These are phyloP conservation scores for Mallotus repandus DNA, from an alignment of 441 rosid genomes.

Conservation along the genomic window DNA sequence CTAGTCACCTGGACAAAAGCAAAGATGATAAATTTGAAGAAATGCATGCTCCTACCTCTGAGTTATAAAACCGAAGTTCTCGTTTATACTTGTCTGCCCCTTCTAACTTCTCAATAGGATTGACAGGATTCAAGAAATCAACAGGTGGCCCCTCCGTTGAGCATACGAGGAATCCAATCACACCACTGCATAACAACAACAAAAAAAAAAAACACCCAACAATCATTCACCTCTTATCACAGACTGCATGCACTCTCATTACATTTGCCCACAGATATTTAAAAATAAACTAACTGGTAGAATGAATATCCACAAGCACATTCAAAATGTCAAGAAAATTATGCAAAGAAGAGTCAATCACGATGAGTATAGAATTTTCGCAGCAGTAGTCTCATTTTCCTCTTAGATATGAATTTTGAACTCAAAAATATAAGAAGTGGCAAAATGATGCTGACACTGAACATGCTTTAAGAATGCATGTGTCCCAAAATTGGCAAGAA, in stretches of 20 bases:
- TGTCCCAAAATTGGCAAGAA: not conserved
- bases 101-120: constrained; percentile 88
- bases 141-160: constrained; percentile 74
- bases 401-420: not conserved
- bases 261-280: not conserved
- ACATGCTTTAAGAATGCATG: not conserved
- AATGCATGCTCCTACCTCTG: constrained; percentile 49
- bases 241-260: not conserved
- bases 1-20: not conserved
- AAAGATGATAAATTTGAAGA: not conserved
- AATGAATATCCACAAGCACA: not conserved
- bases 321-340: not conserved
- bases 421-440: not conserved
- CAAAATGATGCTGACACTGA: not conserved
- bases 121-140: constrained; percentile 87
- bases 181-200: constrained; percentile 51
- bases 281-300: not conserved
- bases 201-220: not conserved
- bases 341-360: not conserved
- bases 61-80: constrained; percentile 78
- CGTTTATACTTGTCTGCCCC: constrained; percentile 63
- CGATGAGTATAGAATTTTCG: not conserved
- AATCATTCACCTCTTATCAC: not conserved
- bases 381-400: not conserved
- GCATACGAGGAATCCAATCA: constrained; percentile 85